Conservation (phyloP, 1,139 yeast genomes). For the Candida pseudoviswanathii region DNA sequence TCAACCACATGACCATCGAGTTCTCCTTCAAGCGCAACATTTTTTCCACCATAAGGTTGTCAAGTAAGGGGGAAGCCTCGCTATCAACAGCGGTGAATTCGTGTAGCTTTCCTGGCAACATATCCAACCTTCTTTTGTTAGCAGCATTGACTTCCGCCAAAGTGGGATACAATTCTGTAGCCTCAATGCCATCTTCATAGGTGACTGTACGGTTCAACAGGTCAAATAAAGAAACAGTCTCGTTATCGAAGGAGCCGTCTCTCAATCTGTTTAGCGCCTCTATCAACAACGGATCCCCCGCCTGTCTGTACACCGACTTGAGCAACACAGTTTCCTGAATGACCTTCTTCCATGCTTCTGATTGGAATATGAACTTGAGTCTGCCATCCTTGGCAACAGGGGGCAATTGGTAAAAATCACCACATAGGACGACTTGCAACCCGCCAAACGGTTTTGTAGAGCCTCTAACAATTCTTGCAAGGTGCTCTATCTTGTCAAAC, state of each 20-base stretch:
- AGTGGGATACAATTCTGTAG: constrained; percentile 79
- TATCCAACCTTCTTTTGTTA: constrained; percentile 53
- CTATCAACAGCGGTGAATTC: constrained; percentile 16
- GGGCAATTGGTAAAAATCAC: constrained; percentile 86
- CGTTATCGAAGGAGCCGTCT: constrained; percentile 57
- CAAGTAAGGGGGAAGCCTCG: constrained; percentile 14
- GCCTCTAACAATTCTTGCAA: constrained; percentile 58
- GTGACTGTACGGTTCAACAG: constrained; percentile 52
- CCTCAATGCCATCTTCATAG: constrained; percentile 74
- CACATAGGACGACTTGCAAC: constrained; percentile 73
- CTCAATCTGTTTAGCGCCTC: constrained; percentile 77
- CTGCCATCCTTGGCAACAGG: constrained; percentile 58
- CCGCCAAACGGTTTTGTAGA: constrained; percentile 70
- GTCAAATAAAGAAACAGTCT: constrained; percentile 47
- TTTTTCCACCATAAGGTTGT: constrained; percentile 50
- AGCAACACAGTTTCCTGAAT: constrained; percentile 59
- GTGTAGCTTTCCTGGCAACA: too few species aligned
- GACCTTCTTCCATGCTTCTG: constrained; percentile 55
- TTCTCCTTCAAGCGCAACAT: constrained; percentile 51
- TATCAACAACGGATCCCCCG: constrained; percentile 66
- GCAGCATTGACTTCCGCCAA: constrained; percentile 74
- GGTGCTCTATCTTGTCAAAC: constrained; percentile 62
- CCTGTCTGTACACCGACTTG: constrained; percentile 70
- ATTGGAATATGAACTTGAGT: constrained; percentile 57
- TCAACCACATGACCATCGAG: constrained; percentile 63